Conservation (phyloP, 768 basidiomycete genomes). For the Gautieria morchelliformis region DNA sequence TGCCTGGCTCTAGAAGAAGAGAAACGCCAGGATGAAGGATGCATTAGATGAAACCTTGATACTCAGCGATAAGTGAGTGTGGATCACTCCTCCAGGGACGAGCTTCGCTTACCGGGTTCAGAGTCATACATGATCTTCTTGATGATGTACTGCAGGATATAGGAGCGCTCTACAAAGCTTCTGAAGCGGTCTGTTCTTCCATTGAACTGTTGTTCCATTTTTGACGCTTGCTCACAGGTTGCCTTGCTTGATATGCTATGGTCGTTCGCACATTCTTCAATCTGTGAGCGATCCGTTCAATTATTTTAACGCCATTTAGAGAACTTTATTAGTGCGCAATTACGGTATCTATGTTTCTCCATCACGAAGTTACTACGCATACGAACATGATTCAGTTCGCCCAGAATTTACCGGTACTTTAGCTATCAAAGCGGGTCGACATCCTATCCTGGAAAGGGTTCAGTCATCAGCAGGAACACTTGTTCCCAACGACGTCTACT, state of each 20-base stretch:
- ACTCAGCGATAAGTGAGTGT: conserved; percentile 64
- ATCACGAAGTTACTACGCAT: not conserved
- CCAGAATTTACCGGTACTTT: conserved; percentile 88
- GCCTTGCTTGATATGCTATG: conserved; percentile 85
- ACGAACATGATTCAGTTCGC: conserved; percentile 42
- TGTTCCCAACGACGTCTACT: conserved; percentile 87
- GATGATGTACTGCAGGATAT: conserved; percentile 59
- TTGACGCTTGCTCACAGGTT: conserved; percentile 35
- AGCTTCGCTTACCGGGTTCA: conserved; percentile 18
- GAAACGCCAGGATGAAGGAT: conserved; percentile 85
- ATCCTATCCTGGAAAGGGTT: conserved; percentile 76
- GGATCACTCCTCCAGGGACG: not conserved
- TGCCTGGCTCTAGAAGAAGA: conserved; percentile 51
- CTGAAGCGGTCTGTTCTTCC: conserved; percentile 60
- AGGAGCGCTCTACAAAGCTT: conserved; percentile 79
- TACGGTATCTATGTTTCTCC: conserved; percentile 28
- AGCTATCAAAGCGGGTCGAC: conserved; percentile 81
- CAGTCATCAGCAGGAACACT: conserved; percentile 52
- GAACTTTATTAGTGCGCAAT: conserved; percentile 30
- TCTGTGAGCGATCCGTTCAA: conserved; percentile 40
- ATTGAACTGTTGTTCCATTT: not conserved
- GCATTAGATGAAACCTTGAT: conserved; percentile 84
- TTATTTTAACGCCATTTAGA: not conserved
- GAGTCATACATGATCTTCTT: conserved; percentile 74
- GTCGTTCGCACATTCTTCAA: conserved; percentile 78